Conservation (phyloP, 2,329 filamentous ascomycete species). For the Berkeleyomyces basicola region DNA sequence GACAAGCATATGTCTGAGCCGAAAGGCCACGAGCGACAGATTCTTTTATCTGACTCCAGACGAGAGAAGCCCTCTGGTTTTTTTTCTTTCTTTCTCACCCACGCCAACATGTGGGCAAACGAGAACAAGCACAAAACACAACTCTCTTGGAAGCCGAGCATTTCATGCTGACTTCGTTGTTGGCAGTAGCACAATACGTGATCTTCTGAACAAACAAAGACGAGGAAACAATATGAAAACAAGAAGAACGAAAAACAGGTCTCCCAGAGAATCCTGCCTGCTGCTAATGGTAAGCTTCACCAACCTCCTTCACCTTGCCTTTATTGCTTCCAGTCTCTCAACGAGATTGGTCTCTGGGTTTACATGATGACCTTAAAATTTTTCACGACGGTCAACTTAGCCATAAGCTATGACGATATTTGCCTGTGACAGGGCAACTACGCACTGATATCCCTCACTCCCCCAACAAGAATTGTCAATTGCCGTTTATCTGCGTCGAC, state of each 20-base stretch:
- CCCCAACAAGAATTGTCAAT: neutral
- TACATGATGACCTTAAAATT: slow-evolving; percentile 25
- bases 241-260: neutral
- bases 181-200: neutral
- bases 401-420: slow-evolving; percentile 30
- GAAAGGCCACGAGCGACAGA: slow-evolving; percentile 23
- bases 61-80: neutral
- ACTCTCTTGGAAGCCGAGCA: neutral
- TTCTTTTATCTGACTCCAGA: slow-evolving; percentile 12
- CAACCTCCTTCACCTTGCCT: neutral
- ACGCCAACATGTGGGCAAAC: too few relatives aligned
- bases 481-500: neutral
- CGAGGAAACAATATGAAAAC: neutral
- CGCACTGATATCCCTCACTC: slow-evolving; percentile 8
- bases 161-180: neutral
- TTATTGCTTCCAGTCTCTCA: neutral
- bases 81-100: too few relatives aligned
- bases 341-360: neutral
- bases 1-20: slow-evolving; percentile 99
- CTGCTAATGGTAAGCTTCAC: slow-evolving; percentile 7
- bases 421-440: slow-evolving; percentile 29
- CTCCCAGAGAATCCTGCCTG: neutral
- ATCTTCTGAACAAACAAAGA: neutral
- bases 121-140: neutral
- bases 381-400: slow-evolving; percentile 35